phyloP scores from a whole-genome alignment of 495 filamentous ascomycete genomes.

The Bathelium albidoporum region DNA sequence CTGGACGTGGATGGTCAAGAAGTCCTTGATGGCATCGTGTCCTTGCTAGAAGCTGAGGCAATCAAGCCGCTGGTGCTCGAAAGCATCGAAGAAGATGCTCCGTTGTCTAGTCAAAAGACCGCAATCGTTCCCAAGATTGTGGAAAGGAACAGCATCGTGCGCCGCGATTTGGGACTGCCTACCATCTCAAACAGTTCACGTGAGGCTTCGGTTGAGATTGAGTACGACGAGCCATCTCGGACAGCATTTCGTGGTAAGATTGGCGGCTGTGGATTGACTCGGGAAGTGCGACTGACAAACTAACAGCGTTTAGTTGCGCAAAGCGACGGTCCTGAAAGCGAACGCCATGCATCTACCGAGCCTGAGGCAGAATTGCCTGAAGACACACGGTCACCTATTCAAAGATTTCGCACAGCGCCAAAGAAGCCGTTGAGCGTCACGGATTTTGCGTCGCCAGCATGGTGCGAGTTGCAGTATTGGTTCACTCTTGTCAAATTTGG shows the following conservation, averaged over 20 bases:
- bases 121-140: constrained; percentile 8
- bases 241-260: constrained; percentile 14
- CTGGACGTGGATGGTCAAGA: constrained; percentile 26
- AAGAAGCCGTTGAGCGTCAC: constrained; percentile 80
- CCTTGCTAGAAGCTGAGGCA: background rate
- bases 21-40: constrained; percentile 19
- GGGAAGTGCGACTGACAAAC: constrained; percentile 21
- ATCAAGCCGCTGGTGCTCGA: constrained; percentile 8
- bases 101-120: background rate
- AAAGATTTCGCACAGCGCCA: constrained; percentile 69
- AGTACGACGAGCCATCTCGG: constrained; percentile 23
- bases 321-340: background rate
- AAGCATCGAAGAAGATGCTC: constrained; percentile 19
- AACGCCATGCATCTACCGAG: background rate
- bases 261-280: background rate
- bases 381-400: constrained; percentile 48
- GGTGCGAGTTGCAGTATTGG: constrained; percentile 94
- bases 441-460: constrained; percentile 76
- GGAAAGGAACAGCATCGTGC: background rate
- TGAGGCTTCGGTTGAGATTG: constrained; percentile 18
- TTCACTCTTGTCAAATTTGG: constrained; percentile 73
- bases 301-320: constrained; percentile 29
- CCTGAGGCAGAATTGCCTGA: background rate
- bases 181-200: background rate
- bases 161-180: background rate